Base-by-base conservation (phyloP, 345 rosid genomes). In the Boechera stricta region DNA sequence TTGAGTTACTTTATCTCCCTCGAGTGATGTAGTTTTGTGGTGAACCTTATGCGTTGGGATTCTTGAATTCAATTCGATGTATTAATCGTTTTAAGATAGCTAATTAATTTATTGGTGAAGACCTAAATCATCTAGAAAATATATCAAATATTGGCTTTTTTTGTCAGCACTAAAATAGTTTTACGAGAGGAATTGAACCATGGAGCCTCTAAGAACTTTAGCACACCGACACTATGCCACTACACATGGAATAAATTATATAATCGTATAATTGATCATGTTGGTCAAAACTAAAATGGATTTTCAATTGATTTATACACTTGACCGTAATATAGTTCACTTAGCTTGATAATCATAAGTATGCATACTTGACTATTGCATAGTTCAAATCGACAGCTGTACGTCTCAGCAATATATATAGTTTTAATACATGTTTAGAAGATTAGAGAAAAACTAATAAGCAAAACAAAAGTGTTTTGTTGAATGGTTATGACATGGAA, bases 401-500 rank as follows among this genome's bases (percentile, higher is more conserved):
- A 18, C 9, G 62, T 59, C 33, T 61, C n/a, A 7, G 18, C 10
- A 68, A 36, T 35, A 35, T 6, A 35, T 44, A 12, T 18, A 18
- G 21, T 58, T 44, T 35, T 16, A 61, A 63, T 36, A 55, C 6
- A 47, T n/a, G 18, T 55, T 58, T 10, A 60, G 35, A 59, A 58
- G 29, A 24, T 32, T 41, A 69, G 7, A 62, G 57, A 68, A 60
- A 39, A 15, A 21, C 4, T 15, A 13, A 39, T 26, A 42, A 57
- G 52, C 35, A 72, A 35, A 31, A 35, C n/a, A 53, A 32, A 67
- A 52, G 32, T 68, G 47, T 74, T 80, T 68, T 83, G 90, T 74
- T 86, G 88, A 80, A 78, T 73, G 74, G 82, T 38, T 72, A 80
- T 90, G 93, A 88, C 91, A 80, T 83, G 95, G 88, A 90, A 69